These are phyloP conservation scores for Magnaporthales sp. DNA, from an alignment of 2,329 filamentous ascomycete genomes.

Conservation along the genomic window DNA sequence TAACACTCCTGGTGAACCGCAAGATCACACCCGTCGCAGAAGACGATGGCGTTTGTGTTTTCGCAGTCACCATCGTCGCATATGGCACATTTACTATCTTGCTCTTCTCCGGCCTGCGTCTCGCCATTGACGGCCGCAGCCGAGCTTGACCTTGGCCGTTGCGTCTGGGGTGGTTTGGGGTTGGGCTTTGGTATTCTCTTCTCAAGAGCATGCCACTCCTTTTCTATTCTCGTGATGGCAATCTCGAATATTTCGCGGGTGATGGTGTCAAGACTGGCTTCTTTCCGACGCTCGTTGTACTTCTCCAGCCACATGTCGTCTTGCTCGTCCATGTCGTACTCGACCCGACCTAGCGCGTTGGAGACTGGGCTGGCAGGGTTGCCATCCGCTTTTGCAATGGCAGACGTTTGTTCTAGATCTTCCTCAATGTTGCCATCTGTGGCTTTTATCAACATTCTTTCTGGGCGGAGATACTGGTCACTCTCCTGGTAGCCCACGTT, in stretches of 20 bases:
- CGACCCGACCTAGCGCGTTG: conserved; percentile 65
- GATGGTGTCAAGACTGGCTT: conserved; percentile 69
- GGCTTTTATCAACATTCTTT: conserved; percentile 60
- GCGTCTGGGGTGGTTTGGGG: conserved; percentile 90
- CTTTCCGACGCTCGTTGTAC: conserved; percentile 69
- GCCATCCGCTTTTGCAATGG: conserved; percentile 43
- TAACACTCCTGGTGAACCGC: conserved; percentile 99
- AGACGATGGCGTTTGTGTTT: conserved; percentile 98
- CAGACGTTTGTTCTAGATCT: conserved; percentile 38
- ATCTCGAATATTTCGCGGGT: conserved; percentile 95
- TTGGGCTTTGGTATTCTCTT: conserved; percentile 96
- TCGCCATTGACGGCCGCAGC: conserved; percentile 95
- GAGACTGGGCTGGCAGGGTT: conserved; percentile 36
- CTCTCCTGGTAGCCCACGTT: conserved; percentile 94
- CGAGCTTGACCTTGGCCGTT: conserved; percentile 84
- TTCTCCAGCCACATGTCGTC: conserved; percentile 92
- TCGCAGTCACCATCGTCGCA: conserved; percentile 99
- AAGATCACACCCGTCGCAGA: conserved; percentile 95
- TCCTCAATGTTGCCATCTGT: conserved; percentile 51
- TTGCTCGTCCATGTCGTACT: conserved; percentile 99
- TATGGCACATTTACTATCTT: conserved; percentile 94
- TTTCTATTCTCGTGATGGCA: conserved; percentile 97
- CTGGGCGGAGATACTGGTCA: conserved; percentile 75
- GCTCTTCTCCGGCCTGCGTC: conserved; percentile 78
- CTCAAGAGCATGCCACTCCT: conserved; percentile 94